Evolutionary conservation across 495 filamentous ascomycete genomes (phyloP), one percentile per base, ranked within the genome.

Genomic region (Aspergillus campestris): DNA sequence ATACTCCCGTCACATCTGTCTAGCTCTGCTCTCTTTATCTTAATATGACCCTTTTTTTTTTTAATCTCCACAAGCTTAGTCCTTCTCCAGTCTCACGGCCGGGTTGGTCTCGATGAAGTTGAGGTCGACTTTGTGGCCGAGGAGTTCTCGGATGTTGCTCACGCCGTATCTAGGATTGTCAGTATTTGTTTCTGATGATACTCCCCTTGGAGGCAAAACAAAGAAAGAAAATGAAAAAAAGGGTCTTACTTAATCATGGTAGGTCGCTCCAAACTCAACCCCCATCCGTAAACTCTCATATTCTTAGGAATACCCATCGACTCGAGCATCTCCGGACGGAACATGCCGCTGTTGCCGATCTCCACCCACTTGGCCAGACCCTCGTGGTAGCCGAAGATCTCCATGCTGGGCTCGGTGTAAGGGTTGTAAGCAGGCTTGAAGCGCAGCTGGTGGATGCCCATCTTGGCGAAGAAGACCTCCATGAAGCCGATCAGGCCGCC

Each of bases 371-470:
- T 94, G 47, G 78, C 79, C 34, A 98, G 74, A 7, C 92, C 92
- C 47, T 83, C 80, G 67, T 96, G 90, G 66, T 83, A 94, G 11
- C 85, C 86, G 69, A 94, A 96, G 52, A 96, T 92, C 65, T 96
- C 90, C 87, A 96, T 89, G 61, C 80, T 85, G 8, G 92, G 92
- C 65, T 98, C 92, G n/a, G 92, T 97, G 72, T 98, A 94, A 0
- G 88, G 87, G 65, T 96, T 94, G 65, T 98, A 97, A n/a, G 90
- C 90, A 1, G 90, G 90, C 73, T 96, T 96, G 81, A 94, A 96
- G 48, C 84, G 80, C 48, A 96, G 71, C 48, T 85, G 74, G 43
- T 87, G 77, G 42, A 98, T 83, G 47, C 91, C 91, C 86, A 98
- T 94, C 70, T 94, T 94, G 27, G 67, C 74, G 65, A 96, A 98